These are phyloP conservation scores for Hypoxylon sp. DNA, from an alignment of 2,329 filamentous ascomycete species.

Conservation along the genomic window DNA sequence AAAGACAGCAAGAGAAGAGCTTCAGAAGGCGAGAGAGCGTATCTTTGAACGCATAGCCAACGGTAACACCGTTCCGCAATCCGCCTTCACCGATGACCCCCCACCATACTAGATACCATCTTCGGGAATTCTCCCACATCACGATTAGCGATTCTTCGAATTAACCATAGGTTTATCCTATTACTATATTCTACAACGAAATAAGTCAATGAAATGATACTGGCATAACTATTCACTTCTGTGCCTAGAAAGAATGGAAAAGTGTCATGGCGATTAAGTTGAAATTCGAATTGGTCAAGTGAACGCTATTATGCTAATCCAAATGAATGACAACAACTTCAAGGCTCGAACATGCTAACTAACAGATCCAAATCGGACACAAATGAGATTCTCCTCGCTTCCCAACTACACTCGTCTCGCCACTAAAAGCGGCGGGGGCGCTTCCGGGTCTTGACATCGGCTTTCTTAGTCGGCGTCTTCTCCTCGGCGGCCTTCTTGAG, in stretches of 20 bases:
- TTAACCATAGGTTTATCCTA: background rate
- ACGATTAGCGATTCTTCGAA: background rate
- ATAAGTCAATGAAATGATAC: background rate
- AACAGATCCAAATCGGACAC: background rate
- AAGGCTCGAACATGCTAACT: background rate
- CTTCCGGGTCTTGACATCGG: slow-evolving; percentile 25
- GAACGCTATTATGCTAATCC: slow-evolving; percentile 22
- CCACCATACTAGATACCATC: slow-evolving; percentile 24
- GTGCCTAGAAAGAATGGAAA: background rate
- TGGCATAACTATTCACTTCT: background rate
- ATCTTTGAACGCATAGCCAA: slow-evolving; percentile 49
- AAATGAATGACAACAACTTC: slow-evolving; percentile 7
- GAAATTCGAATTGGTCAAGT: slow-evolving; percentile 6
- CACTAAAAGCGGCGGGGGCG: slow-evolving; percentile 28
- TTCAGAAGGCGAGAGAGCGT: slow-evolving; percentile 55
- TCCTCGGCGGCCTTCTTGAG: slow-evolving; percentile 22
- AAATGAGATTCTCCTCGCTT: background rate
- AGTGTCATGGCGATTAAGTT: background rate
- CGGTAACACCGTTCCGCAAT: background rate
- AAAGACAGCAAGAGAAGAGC: slow-evolving; percentile 46
- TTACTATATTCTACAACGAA: background rate
- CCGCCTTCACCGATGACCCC: slow-evolving; percentile 16
- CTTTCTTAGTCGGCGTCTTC: slow-evolving; percentile 7
- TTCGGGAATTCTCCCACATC: background rate
- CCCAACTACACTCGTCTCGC: background rate